Evolutionary conservation across 2,329 filamentous ascomycete genomes (phyloP), one percentile per base, ranked within the genome.

Genomic region (Biscogniauxia mediterranea): DNA sequence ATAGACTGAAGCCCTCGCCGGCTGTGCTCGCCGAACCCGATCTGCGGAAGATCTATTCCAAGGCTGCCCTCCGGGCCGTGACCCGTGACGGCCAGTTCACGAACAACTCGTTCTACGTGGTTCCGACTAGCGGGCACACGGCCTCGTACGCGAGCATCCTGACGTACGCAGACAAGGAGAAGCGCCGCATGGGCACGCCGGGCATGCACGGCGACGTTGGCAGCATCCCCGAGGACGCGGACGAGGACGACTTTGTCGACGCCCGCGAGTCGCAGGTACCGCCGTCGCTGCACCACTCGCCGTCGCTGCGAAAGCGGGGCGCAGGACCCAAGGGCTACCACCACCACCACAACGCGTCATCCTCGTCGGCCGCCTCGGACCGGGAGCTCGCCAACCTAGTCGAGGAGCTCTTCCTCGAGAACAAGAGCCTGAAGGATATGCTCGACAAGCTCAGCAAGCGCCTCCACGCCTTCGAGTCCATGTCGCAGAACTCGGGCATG

Each of bases 91-190:
- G 86, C 0, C 83, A 88, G 26, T 82, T 83, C 17, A 79, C 85
- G 17, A 85, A 83, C 61, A 90, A 91, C 69, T 95, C 91, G 8
- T 99, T 99, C 78, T 98, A 97, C 74, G 90, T 98, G 1, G 95
- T 99, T 1, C 95, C 94, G 3, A 91, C 91, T 0, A 92, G 91
- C 19, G 94, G 95, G 5, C 93, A 94, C 65, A 97, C 93, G 2
- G 89, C 93, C 62, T 95, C 93, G 0, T 99, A 98, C 72, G 93
- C 95, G 52, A 93, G 90, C 64, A 97, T 99, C 57, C 80, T 97
- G 20, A 89, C 81, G 51, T 88, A 86, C 67, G 86, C 85, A 42
- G 84, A 88, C 65, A 89, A 89, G 69, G 87, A 89, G 72, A 87
- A 84, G 72, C 81, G 86, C 8, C 84, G 86, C 9, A 73, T 85